phyloP scores from a whole-genome alignment of 2,329 filamentous ascomycete species.

The Penicillium sp. region DNA sequence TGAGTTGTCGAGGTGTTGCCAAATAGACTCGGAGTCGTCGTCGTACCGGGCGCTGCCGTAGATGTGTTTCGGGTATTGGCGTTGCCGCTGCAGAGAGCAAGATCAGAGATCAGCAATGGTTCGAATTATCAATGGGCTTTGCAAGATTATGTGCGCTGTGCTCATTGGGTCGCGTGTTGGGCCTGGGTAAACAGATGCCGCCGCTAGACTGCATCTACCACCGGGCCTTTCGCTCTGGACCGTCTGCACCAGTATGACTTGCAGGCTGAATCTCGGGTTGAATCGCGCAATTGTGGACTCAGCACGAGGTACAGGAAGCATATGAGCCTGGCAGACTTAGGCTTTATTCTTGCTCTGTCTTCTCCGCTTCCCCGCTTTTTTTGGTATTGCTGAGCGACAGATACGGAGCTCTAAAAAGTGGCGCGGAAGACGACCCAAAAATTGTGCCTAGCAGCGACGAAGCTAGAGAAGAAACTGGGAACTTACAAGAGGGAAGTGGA shows the following conservation, averaged over 20 bases:
- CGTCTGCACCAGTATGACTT: too few species aligned
- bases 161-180: background rate
- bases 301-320: too few species aligned
- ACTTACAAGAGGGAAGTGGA: constrained; percentile 45
- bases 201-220: too few species aligned
- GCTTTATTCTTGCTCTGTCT: too few species aligned
- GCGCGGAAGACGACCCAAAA: background rate
- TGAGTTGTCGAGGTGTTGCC: constrained; percentile 27
- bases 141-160: background rate
- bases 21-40: constrained; percentile 28
- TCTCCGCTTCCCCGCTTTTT: too few species aligned
- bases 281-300: too few species aligned
- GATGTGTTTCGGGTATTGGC: constrained; percentile 25
- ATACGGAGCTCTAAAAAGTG: too few species aligned
- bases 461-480: background rate
- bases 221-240: too few species aligned
- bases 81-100: constrained; percentile 20
- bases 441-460: background rate
- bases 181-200: too few species aligned
- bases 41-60: constrained; percentile 23
- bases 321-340: too few species aligned
- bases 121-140: background rate
- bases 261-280: too few species aligned
- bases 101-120: constrained; percentile 14
- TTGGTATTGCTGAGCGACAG: too few species aligned